These are phyloP conservation scores for Neofusicoccum sp. DNA, from an alignment of 2,329 filamentous ascomycete genomes.

Conservation along the genomic window DNA sequence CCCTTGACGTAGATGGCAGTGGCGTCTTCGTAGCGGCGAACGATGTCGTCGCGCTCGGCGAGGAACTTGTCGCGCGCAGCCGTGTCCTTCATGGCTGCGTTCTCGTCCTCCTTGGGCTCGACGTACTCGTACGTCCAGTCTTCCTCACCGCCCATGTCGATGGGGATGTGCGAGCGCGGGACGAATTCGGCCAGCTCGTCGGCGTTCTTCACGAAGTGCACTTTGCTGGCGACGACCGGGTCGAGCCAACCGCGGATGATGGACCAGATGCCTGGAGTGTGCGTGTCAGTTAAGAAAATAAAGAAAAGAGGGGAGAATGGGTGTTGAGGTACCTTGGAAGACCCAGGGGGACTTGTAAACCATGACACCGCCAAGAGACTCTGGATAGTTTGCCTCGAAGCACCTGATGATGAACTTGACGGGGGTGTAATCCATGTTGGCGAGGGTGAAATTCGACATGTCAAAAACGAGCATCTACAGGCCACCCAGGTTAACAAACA, in stretches of 20 bases:
- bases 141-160: slow-evolving; percentile 83
- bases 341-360: slow-evolving; percentile 97
- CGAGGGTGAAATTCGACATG: slow-evolving; percentile 88
- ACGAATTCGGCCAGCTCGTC: slow-evolving; percentile 79
- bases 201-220: slow-evolving; percentile 84
- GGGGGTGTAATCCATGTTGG: slow-evolving; percentile 97
- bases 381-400: slow-evolving; percentile 98
- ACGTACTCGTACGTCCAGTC: slow-evolving; percentile 80
- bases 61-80: slow-evolving; percentile 63
- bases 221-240: slow-evolving; percentile 89
- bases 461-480: slow-evolving; percentile 85
- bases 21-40: slow-evolving; percentile 69
- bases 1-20: slow-evolving; percentile 72
- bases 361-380: slow-evolving; percentile 82
- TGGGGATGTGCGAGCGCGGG: slow-evolving; percentile 66
- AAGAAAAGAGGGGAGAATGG: too few relatives aligned
- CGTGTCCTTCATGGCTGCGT: slow-evolving; percentile 66
- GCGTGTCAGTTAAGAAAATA: not conserved
- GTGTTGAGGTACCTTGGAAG: slow-evolving; percentile 69
- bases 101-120: slow-evolving; percentile 74
- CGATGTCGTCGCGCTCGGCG: slow-evolving; percentile 62
- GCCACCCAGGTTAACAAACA: slow-evolving; percentile 23
- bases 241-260: slow-evolving; percentile 96
- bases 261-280: slow-evolving; percentile 77
- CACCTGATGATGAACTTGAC: slow-evolving; percentile 99